Conservation (phyloP, 305 asterid species). For the Plantago coronopus region DNA sequence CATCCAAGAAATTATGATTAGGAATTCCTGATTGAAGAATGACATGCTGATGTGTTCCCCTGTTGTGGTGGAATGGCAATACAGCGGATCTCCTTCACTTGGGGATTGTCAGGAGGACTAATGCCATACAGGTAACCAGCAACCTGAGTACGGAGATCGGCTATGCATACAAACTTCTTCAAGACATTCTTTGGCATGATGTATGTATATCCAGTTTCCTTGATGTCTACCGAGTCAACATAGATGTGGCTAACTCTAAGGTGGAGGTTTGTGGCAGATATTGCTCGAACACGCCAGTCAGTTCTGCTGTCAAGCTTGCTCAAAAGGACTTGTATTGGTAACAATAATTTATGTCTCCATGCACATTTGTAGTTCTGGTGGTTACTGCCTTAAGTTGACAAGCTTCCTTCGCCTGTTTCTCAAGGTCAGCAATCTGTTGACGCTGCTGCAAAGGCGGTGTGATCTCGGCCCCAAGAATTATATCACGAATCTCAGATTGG, state of each 20-base stretch:
- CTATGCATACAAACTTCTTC: slow-evolving; percentile 97
- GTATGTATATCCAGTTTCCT: slow-evolving; percentile 98
- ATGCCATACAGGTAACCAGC: slow-evolving; percentile 86
- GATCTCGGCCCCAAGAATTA: slow-evolving; percentile 95
- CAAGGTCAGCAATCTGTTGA: slow-evolving; percentile 95
- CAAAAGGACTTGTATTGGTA: slow-evolving; percentile 94
- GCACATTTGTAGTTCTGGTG: slow-evolving; percentile 88
- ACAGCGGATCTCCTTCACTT: slow-evolving; percentile 96
- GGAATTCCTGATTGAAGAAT: slow-evolving; percentile 91
- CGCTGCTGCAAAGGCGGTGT: slow-evolving; percentile 98
- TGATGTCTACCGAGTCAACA: slow-evolving; percentile 96
- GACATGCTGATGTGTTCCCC: slow-evolving; percentile 98
- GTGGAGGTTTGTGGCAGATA: slow-evolving; percentile 94
- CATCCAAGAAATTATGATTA: slow-evolving; percentile 81
- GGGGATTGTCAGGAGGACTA: slow-evolving; percentile 99
- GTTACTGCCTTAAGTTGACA: slow-evolving; percentile 97
- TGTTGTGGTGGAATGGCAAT: slow-evolving; percentile 94
- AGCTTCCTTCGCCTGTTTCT: slow-evolving; percentile 97
- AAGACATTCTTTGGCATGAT: slow-evolving; percentile 95
- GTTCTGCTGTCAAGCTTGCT: slow-evolving; percentile 86
- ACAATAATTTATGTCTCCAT: slow-evolving; percentile 92
- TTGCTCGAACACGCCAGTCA: slow-evolving; percentile 99
- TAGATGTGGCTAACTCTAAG: slow-evolving; percentile 96
- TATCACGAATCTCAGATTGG: slow-evolving; percentile 93
- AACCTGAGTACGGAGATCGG: slow-evolving; percentile 85